These are phyloP conservation scores for Neonectria sp. DNA, from an alignment of 2,329 filamentous ascomycete species.

Conservation along the genomic window DNA sequence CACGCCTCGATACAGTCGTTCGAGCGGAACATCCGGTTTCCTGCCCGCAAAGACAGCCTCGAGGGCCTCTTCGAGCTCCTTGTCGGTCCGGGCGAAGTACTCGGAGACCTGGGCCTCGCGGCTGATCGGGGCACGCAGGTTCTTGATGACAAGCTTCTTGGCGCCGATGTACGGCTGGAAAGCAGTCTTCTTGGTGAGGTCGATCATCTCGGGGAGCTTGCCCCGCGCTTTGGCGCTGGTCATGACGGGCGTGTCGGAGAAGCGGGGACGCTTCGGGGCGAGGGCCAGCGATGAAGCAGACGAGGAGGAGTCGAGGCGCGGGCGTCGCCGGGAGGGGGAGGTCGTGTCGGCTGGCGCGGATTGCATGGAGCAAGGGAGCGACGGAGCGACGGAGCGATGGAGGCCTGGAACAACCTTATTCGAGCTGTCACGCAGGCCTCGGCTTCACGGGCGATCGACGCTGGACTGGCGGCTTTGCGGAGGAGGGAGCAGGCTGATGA, in stretches of 20 bases:
- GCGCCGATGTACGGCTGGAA: conserved; percentile 84
- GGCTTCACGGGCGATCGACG: conserved; percentile 36
- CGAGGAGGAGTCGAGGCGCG: conserved; percentile 54
- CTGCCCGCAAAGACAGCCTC: conserved; percentile 78
- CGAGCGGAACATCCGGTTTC: conserved; percentile 80
- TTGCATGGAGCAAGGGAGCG: conserved; percentile 51
- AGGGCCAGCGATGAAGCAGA: conserved; percentile 47
- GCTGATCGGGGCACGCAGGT: conserved; percentile 78
- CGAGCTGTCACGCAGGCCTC: conserved; percentile 49
- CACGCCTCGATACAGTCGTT: conserved; percentile 90
- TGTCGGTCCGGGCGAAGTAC: conserved; percentile 85
- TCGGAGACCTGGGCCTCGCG: conserved; percentile 74
- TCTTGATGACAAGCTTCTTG: conserved; percentile 94
- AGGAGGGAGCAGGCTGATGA: not conserved
- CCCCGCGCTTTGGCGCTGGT: conserved; percentile 56
- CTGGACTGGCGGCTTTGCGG: conserved; percentile 24
- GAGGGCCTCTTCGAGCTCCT: conserved; percentile 81
- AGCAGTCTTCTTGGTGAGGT: conserved; percentile 54
- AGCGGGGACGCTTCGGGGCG: conserved; percentile 52
- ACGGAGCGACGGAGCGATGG: conserved; percentile 15
- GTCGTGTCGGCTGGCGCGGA: conserved; percentile 48
- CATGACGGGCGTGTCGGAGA: conserved; percentile 50
- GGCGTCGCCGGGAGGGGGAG: conserved; percentile 57
- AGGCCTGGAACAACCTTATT: conserved; percentile 48
- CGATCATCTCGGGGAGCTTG: conserved; percentile 57